phyloP scores from a whole-genome alignment of 805 yeast genomes.

The Brettanomyces bruxellensis region DNA sequence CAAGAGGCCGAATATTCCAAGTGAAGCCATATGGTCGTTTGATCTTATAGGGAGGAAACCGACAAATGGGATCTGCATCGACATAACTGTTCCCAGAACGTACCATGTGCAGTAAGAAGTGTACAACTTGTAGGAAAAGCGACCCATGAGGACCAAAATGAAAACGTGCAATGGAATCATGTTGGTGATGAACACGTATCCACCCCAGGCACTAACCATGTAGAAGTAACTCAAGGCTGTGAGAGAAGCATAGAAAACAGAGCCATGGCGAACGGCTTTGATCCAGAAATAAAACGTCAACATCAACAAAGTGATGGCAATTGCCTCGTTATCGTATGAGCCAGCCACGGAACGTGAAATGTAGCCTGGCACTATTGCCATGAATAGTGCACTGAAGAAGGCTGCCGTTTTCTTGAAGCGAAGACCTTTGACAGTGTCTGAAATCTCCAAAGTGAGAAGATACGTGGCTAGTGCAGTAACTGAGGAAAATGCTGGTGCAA shows the following conservation, averaged over 20 bases:
- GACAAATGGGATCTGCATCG: constrained; percentile 99
- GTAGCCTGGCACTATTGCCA: constrained; percentile 98
- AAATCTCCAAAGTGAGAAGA: constrained; percentile 80
- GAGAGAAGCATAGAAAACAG: constrained; percentile 71
- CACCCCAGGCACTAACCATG: constrained; percentile 99
- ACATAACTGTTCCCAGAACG: constrained; percentile 91
- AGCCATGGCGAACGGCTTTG: constrained; percentile 85
- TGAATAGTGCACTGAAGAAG: constrained; percentile 81
- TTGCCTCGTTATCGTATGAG: constrained; percentile 97
- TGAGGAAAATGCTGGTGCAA: constrained; percentile 95
- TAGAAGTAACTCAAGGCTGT: constrained; percentile 89
- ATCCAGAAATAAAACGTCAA: constrained; percentile 95
- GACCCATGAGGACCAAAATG: constrained; percentile 86
- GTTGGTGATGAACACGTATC: constrained; percentile 96
- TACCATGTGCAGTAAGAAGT: constrained; percentile 96
- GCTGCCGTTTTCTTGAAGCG: constrained; percentile 57
- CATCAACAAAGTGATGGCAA: constrained; percentile 93
- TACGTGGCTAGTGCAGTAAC: constrained; percentile 87
- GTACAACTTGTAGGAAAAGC: constrained; percentile 75
- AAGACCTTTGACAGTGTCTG: constrained; percentile 40
- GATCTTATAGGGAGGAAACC: constrained; percentile 96
- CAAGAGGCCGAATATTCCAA: constrained; percentile 92
- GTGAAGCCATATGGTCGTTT: constrained; percentile 96
- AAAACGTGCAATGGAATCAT: constrained; percentile 93
- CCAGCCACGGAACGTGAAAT: constrained; percentile 98